These are phyloP conservation scores for Spergularia bocconei DNA, from an alignment of 148 eudicot species.

Conservation along the genomic window DNA sequence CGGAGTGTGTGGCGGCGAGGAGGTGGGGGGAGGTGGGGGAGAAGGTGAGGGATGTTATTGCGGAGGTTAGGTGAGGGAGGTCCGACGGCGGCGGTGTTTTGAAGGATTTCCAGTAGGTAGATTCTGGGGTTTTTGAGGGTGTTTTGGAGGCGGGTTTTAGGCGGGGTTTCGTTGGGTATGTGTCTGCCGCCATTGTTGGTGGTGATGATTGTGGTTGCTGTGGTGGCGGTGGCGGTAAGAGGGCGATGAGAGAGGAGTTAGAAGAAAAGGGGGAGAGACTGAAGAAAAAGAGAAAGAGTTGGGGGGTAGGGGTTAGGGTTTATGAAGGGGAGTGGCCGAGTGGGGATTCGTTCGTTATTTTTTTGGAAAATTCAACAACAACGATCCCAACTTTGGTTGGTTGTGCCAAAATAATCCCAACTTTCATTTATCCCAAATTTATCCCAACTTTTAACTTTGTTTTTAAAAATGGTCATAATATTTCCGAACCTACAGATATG, in stretches of 20 bases:
- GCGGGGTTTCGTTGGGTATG: slow-evolving; percentile 60
- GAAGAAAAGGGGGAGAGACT: background rate
- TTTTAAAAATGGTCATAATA: too few species aligned
- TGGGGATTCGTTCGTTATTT: too few species aligned
- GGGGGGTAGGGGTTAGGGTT: background rate
- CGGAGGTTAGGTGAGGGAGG: slow-evolving; percentile 38
- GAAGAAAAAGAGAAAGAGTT: background rate
- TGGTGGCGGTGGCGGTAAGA: background rate
- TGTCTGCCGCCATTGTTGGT: slow-evolving; percentile 22
- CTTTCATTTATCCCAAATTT: too few species aligned
- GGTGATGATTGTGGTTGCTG: background rate
- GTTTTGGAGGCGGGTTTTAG: slow-evolving; percentile 55
- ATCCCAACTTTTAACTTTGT: too few species aligned
- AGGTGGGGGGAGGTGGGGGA: slow-evolving; percentile 55
- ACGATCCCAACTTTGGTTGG: too few species aligned
- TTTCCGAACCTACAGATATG: too few species aligned
- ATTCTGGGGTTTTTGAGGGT: slow-evolving; percentile 55
- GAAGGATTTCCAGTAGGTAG: slow-evolving; percentile 76
- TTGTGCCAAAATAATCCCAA: too few species aligned
- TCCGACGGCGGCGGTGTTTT: slow-evolving; percentile 48
- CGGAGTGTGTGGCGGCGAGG: slow-evolving; percentile 68
- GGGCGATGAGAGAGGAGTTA: background rate
- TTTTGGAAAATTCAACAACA: too few species aligned
- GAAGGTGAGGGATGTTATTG: slow-evolving; percentile 60
- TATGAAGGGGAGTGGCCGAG: background rate